A percentile compares a stretch with the other conserved stretches of the same genome.
These are phyloP conservation scores for Hypoxylon fragiforme DNA, from an alignment of 495 filamentous ascomycete species.

Conservation along the genomic window DNA sequence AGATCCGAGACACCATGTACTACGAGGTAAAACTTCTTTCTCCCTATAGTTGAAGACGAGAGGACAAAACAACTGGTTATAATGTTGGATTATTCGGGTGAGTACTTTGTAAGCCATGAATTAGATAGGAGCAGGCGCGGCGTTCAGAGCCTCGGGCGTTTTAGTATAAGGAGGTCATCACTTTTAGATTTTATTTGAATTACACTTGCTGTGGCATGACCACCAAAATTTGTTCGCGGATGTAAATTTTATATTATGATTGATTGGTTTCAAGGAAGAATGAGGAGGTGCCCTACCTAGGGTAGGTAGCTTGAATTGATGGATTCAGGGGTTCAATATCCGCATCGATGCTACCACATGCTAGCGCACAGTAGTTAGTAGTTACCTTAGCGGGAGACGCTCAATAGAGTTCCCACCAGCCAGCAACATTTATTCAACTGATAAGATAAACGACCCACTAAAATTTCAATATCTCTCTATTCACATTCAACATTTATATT, in stretches of 20 bases:
- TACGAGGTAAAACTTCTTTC: background rate
- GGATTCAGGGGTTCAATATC: too few relatives aligned
- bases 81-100: slow-evolving; percentile 2
- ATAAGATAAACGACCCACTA: too few relatives aligned
- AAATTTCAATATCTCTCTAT: background rate
- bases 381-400: background rate
- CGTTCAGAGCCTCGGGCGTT: slow-evolving; percentile 1
- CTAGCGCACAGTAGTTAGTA: too few relatives aligned
- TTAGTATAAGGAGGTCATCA: background rate
- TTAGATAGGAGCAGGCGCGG: slow-evolving; percentile 8
- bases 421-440: too few relatives aligned
- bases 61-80: slow-evolving; percentile 5
- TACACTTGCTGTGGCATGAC: background rate
- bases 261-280: too few relatives aligned
- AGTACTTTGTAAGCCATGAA: slow-evolving; percentile 9
- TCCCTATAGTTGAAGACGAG: background rate
- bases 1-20: background rate
- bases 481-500: background rate
- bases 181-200: background rate
- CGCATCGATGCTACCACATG: too few relatives aligned
- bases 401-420: background rate
- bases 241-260: too few relatives aligned
- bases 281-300: too few relatives aligned
- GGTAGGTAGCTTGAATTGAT: too few relatives aligned
- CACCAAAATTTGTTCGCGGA: too few relatives aligned